phyloP scores from a whole-genome alignment of 78 protist species.

The Planoprotostelium fungivorum region DNA sequence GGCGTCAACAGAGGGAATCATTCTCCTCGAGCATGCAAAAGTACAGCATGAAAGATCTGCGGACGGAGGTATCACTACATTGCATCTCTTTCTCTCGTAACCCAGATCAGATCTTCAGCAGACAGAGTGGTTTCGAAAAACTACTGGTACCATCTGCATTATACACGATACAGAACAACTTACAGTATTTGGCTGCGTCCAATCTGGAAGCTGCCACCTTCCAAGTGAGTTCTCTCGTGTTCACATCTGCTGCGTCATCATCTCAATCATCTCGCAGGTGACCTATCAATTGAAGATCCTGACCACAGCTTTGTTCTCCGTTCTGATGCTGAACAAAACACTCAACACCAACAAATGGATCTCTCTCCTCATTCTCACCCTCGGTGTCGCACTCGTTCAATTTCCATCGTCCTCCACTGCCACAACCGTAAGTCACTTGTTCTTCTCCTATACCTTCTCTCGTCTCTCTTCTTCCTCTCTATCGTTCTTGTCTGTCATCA shows the following conservation, averaged over 20 bases:
- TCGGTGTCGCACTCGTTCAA: conserved; percentile 44
- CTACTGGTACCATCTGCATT: conserved; percentile 49
- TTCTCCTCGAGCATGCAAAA: not conserved
- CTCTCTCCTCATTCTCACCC: conserved; percentile 38
- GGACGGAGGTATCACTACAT: not conserved
- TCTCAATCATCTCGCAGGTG: conserved; percentile 6
- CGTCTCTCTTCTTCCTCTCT: not conserved
- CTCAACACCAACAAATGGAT: conserved; percentile 39
- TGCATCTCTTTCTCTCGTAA: too few relatives aligned
- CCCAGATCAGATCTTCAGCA: not conserved
- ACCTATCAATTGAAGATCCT: conserved; percentile 75
- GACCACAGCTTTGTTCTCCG: conserved; percentile 68
- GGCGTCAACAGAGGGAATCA: not conserved
- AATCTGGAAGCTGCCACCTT: conserved; percentile 66
- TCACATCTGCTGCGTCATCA: not conserved
- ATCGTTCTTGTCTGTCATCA: too few relatives aligned
- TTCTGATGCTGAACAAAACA: conserved; percentile 24
- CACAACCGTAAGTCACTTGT: too few relatives aligned
- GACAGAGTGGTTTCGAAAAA: conserved; percentile 18
- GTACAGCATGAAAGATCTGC: not conserved
- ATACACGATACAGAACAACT: conserved; percentile 67
- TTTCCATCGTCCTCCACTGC: not conserved
- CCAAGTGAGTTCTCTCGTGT: conserved; percentile 13
- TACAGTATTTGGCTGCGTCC: conserved; percentile 57
- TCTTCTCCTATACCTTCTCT: too few relatives aligned